Evolutionary conservation across 176 grass and related monocot species (phyloP).

Genomic region (Guadua angustifolia): DNA sequence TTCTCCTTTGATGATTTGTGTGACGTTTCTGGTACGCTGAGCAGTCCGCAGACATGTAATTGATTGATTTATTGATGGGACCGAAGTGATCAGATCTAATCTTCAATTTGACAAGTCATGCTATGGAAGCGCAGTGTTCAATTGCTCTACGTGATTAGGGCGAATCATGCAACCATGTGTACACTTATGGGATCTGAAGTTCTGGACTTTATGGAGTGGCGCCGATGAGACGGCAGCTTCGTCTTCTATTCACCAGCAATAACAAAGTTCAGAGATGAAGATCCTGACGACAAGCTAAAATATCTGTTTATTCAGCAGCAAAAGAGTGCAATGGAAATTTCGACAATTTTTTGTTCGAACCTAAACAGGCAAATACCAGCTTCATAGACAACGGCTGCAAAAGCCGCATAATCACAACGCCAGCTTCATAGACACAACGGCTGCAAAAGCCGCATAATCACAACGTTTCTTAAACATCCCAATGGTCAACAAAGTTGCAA

Average conservation of each 20-base stretch:
- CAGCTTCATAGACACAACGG: background rate
- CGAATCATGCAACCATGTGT: background rate
- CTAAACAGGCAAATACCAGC: background rate
- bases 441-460: conserved; percentile 12
- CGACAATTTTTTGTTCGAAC: background rate
- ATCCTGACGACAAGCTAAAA: background rate
- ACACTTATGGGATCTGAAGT: background rate
- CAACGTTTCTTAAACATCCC: background rate
- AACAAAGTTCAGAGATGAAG: background rate
- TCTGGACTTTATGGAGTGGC: background rate
- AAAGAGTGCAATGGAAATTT: background rate
- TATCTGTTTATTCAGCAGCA: background rate
- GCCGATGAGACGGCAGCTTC: background rate
- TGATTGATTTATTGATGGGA: conserved; percentile 14
- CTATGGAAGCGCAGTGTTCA: conserved; percentile 9
- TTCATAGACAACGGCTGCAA: conserved; percentile 3
- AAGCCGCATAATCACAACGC: background rate
- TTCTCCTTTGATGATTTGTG: background rate
- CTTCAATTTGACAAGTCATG: conserved; percentile 19
- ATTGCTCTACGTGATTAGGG: conserved; percentile 39
- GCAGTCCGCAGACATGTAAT: background rate
- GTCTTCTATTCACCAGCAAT: background rate
- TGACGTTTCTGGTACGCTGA: background rate
- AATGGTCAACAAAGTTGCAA: conserved; percentile 12
- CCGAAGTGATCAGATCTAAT: conserved; percentile 30